These are phyloP conservation scores for Metrosideros polymorpha DNA, from an alignment of 441 rosid species.

Conservation along the genomic window DNA sequence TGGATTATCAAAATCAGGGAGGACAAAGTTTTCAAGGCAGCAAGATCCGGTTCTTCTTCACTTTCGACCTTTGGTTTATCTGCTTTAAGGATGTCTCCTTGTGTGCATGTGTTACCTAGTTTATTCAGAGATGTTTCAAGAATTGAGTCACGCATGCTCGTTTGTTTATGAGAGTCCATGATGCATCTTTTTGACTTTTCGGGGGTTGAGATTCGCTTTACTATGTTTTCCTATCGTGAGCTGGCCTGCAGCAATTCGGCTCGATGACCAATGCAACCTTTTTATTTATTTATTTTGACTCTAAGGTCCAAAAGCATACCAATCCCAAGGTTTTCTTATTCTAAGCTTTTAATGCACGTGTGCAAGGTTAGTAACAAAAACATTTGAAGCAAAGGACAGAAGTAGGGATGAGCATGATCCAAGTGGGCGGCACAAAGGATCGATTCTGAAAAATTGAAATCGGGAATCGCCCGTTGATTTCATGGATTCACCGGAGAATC, in stretches of 20 bases:
- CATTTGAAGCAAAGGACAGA: background rate
- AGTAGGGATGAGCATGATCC: background rate
- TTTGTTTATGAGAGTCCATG: background rate
- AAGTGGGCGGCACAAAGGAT: too few species aligned
- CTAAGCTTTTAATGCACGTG: background rate
- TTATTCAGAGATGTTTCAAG: background rate
- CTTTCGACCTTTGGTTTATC: background rate
- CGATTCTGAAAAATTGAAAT: too few species aligned
- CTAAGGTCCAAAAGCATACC: background rate
- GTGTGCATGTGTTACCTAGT: background rate
- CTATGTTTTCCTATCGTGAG: background rate
- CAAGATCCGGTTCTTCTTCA: background rate
- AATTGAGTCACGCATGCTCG: background rate
- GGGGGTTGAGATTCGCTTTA: background rate
- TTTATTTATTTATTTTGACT: background rate
- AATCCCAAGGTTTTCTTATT: background rate
- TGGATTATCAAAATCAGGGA: background rate
- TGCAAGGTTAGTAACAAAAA: background rate
- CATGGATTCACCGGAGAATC: too few species aligned
- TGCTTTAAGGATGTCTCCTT: background rate
- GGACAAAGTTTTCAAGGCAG: background rate
- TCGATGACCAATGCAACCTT: background rate
- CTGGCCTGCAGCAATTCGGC: background rate
- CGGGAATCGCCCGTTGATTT: too few species aligned
- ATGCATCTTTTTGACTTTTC: background rate